Percentiles rank a stretch among this genome's conserved stretches.
Conservation (phyloP, 331 rosid species). For the Malus hybrid region DNA sequence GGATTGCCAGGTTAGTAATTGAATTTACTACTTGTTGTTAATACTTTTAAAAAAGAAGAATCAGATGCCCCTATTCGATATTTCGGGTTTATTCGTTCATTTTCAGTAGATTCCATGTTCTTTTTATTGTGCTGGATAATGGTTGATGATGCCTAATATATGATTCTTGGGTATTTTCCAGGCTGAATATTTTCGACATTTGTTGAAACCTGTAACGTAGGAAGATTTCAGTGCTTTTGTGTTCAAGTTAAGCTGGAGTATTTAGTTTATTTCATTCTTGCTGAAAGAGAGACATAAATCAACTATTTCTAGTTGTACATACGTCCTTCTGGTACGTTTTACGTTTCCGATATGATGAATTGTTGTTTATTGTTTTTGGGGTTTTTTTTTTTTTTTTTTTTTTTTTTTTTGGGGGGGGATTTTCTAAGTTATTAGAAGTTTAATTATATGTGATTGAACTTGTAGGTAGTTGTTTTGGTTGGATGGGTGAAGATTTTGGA, state of each 20-base stretch:
- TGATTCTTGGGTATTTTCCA: conserved; percentile 18
- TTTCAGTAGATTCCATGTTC: too few species aligned
- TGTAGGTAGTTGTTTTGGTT: conserved; percentile 53
- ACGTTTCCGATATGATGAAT: neutral
- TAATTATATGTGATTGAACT: neutral
- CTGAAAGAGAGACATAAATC: conserved; percentile 43
- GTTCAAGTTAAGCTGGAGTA: conserved; percentile 52
- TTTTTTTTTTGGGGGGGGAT: neutral
- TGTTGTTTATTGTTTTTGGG: neutral
- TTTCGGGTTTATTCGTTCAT: neutral
- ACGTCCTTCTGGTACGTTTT: conserved; percentile 53
- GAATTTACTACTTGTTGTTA: neutral
- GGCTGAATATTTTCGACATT: conserved; percentile 98
- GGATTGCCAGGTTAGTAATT: conserved; percentile 81
- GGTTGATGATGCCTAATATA: neutral
- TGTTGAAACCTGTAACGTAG: conserved; percentile 99
- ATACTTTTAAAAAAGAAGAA: too few species aligned
- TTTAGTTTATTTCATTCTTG: conserved; percentile 54
- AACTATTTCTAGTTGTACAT: conserved; percentile 41
- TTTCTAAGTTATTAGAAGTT: neutral
- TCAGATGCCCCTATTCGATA: too few species aligned
- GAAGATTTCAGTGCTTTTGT: conserved; percentile 11
- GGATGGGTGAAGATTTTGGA: conserved; percentile 73
- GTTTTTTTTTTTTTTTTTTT: neutral
- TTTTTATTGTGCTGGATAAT: neutral